Evolutionary conservation across 176 grass and related monocot species (phyloP), one percentile per base, ranked within the genome.

Genomic region (Oryza meridionalis): DNA sequence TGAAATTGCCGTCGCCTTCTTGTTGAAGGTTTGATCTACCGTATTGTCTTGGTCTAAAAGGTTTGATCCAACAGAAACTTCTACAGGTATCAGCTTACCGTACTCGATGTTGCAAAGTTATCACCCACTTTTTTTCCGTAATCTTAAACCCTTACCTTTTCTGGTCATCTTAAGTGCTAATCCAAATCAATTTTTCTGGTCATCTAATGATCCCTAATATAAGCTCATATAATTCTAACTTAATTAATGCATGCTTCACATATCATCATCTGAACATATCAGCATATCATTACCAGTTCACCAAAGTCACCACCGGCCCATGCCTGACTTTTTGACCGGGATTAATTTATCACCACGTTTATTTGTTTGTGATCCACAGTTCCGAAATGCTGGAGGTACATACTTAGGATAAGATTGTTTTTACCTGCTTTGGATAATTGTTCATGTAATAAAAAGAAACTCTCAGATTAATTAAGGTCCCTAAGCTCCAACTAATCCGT

Each of bases 311-410:
- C 46, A 49, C 42, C 42, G 42, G 7, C 16, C 53, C 53, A 58
- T 58, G 19, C 6, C 19, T 58, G 19, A 58, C 53, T 58, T 58
- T 58, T 58, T 58, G 53, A 58, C 53, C 19, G 19, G 17, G 19
- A 58, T 8, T 58, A 62, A 62, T n/a, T 27, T 73, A 63, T 83
- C 40, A 24, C 55, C 70, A 73, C 16, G 81, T 61, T 58, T 62
- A 62, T 62, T 21, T 65, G 70, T 33, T 47, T 16, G 81, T 22
- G 25, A 74, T n/a, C 10, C 55, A 49, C 55, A 73, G 7, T 59
- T 65, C 40, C 65, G 19, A 12, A 2, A 65, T 27, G 50, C 10
- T 65, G 2, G 11, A 45, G 44, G 26, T 62, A 42, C 25, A 42
- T 24, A 40, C 42, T 14, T 7, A 27, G 62, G 25, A 22, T 32